Evolutionary conservation across 371 early-diverging fungal species (phyloP).

Genomic region (Rhizomucor miehei): DNA sequence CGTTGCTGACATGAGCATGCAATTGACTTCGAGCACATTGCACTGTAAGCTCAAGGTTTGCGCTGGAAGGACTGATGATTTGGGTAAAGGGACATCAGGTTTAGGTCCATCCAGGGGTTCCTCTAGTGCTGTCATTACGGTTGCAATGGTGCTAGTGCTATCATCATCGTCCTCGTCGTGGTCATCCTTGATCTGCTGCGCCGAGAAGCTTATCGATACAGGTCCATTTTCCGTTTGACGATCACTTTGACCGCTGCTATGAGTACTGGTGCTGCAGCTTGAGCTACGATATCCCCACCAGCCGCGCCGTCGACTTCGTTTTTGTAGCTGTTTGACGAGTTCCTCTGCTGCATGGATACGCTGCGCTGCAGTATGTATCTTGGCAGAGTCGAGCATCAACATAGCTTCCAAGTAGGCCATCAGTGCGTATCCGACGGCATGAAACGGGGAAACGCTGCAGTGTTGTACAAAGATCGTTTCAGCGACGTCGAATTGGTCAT

Average conservation of each 20-base stretch:
- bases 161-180: not conserved
- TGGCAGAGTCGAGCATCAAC: constrained; percentile 38
- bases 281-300: constrained; percentile 10
- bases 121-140: constrained; percentile 9
- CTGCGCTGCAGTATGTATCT: constrained; percentile 36
- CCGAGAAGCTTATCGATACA: not conserved
- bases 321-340: constrained; percentile 29
- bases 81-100: not conserved
- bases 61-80: not conserved
- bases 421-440: constrained; percentile 46
- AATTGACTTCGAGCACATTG: constrained; percentile 38
- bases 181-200: no score
- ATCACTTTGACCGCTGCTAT: not conserved
- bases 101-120: not conserved
- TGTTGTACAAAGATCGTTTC: constrained; percentile 36
- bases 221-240: not conserved
- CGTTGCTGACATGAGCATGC: constrained; percentile 48
- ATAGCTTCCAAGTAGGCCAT: constrained; percentile 53
- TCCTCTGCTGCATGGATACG: constrained; percentile 39
- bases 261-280: not conserved
- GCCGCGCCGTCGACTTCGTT: constrained; percentile 22
- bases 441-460: constrained; percentile 42
- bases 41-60: constrained; percentile 21
- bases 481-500: constrained; percentile 46
- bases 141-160: not conserved